Evolutionary conservation across 2,329 filamentous ascomycete species (phyloP).

Genomic region (Colletotrichum paranaense): DNA sequence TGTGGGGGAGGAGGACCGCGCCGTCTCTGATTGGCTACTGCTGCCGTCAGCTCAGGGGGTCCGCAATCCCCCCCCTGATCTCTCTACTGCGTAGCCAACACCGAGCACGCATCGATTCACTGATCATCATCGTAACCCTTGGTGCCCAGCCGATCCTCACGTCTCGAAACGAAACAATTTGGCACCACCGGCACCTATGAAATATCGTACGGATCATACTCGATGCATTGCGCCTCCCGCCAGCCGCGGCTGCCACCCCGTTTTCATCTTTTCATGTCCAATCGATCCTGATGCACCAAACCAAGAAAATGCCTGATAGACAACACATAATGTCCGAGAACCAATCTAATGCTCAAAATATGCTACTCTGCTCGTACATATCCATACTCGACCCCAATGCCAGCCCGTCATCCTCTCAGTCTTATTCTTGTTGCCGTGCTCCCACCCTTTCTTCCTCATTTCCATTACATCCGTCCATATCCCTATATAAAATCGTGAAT

Average conservation of each 20-base stretch:
- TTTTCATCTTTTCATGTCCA: neutral
- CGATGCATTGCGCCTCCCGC: neutral
- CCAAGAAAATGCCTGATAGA: neutral
- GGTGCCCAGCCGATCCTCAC: slow-evolving; percentile 25
- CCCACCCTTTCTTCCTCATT: neutral
- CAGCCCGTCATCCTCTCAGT: neutral
- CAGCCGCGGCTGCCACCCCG: slow-evolving; percentile 6
- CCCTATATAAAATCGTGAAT: slow-evolving; percentile 31
- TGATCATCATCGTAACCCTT: slow-evolving; percentile 6
- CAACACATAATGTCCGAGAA: slow-evolving; percentile 1
- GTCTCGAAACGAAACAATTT: slow-evolving; percentile 30
- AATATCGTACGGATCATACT: neutral
- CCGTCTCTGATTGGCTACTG: slow-evolving; percentile 21
- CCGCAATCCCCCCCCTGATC: slow-evolving; percentile 12
- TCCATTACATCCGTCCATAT: slow-evolving; percentile 31
- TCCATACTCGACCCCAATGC: slow-evolving; percentile 28
- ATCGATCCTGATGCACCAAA: slow-evolving; percentile 12
- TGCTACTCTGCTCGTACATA: slow-evolving; percentile 35
- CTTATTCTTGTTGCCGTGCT: slow-evolving; percentile 16
- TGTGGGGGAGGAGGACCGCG: slow-evolving; percentile 12
- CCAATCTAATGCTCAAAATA: slow-evolving; percentile 35
- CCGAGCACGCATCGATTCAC: slow-evolving; percentile 20
- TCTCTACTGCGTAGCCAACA: neutral
- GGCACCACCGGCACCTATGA: neutral
- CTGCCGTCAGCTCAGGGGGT: neutral